These are phyloP conservation scores for Diaporthe australafricana DNA, from an alignment of 2,329 filamentous ascomycete species.

Conservation along the genomic window DNA sequence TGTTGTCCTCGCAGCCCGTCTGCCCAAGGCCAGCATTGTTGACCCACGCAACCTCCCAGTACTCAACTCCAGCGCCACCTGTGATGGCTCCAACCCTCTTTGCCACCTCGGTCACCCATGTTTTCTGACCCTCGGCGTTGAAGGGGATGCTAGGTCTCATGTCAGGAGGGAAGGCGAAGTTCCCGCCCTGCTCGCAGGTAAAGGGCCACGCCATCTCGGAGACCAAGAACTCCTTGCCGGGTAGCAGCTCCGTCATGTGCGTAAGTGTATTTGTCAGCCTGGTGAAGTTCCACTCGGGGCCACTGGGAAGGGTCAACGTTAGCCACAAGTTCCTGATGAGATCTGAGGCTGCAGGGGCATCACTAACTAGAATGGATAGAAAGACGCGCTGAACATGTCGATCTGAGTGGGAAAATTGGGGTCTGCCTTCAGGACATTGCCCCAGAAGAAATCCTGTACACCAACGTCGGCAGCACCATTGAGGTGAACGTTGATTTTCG, in stretches of 20 bases:
- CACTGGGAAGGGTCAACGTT: not conserved
- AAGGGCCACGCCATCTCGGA: conserved; percentile 79
- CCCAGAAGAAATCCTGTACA: conserved; percentile 72
- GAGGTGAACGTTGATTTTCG: conserved; percentile 80
- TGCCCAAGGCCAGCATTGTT: conserved; percentile 70
- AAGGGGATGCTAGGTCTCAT: conserved; percentile 68
- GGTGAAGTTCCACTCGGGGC: conserved; percentile 21
- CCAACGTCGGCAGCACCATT: conserved; percentile 81
- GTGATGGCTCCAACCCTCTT: conserved; percentile 63
- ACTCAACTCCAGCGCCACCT: conserved; percentile 72
- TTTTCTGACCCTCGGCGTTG: conserved; percentile 70
- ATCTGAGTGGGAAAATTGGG: conserved; percentile 66
- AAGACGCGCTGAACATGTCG: conserved; percentile 76
- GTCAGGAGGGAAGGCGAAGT: conserved; percentile 70
- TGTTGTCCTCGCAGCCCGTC: conserved; percentile 9
- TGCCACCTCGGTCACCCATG: conserved; percentile 71
- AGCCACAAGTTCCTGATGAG: no score
- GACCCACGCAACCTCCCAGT: conserved; percentile 81
- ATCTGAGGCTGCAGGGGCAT: no score
- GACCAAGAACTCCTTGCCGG: conserved; percentile 72
- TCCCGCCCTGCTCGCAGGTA: conserved; percentile 66
- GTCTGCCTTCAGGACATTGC: conserved; percentile 64
- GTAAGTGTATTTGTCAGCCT: conserved; percentile 1
- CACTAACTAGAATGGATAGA: conserved; percentile 18
- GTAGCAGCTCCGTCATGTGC: conserved; percentile 1